Evolutionary conservation across 176 grass and related monocot species (phyloP), one percentile per base, ranked within the genome.

Genomic region (Aegilops umbellulata): DNA sequence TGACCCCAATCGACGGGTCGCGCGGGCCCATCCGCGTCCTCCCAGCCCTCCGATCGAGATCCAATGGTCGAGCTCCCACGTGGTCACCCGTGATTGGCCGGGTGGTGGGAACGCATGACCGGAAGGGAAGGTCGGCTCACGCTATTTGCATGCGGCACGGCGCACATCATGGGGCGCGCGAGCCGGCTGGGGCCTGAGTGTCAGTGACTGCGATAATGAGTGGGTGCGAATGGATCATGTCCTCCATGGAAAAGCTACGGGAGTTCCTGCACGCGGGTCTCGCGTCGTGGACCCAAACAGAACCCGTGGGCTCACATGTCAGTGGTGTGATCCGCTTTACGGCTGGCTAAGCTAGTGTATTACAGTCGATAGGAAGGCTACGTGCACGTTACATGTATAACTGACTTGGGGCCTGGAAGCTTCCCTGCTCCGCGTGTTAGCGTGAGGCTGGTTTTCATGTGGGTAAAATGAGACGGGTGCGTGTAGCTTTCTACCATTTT

Each of bases 351-450:
- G 34, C 15, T 64, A 39, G 84, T 79, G 58, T 7, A 12, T 74
- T 74, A 13, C 57, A 27, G 26, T 7, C 1, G 3, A 6, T 55
- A 34, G 4, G 4, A 65, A 16, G 16, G 9, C 5, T 39, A 9
- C 5, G 2, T 0, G 1, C 2, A n/a, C 15, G 1, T 1, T 51
- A 17, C 15, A 4, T 51, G 16, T 51, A 0, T 10, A 0, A 5
- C 55, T 73, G 66, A 79, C 25, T 0, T 0, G 4, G 12, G 73
- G 65, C 0, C n/a, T 4, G 0, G 0, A 1, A 17, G 0, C 0
- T 3, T 0, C 0, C 0, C 1, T 15, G 19, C 19, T 19, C 19
- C 0, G 2, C 16, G 16, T 22, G 53, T 8, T 22, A 22, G 53
- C 7, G 2, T 20, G 19, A 14, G 47, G 16, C 16, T 51, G 3